These are phyloP conservation scores for Narthecium ossifragum DNA, from an alignment of 106 monocot species.

Conservation along the genomic window DNA sequence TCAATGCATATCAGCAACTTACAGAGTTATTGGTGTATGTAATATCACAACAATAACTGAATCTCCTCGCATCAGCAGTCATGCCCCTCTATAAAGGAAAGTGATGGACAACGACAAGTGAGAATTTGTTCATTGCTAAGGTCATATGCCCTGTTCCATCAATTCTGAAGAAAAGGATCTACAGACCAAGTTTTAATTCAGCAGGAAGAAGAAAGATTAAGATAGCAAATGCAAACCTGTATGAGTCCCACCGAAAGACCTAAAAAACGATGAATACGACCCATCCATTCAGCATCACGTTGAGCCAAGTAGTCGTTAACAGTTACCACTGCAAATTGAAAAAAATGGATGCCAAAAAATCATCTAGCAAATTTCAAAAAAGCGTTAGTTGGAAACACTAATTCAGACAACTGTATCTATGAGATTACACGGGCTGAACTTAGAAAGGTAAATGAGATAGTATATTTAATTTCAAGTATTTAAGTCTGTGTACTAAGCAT, in stretches of 20 bases:
- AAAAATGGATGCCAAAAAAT: neutral
- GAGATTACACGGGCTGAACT: no score
- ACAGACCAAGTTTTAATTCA: neutral
- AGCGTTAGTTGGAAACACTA: no score
- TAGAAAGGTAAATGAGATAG: no score
- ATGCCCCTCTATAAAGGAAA: conserved; percentile 67
- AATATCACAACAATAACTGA: conserved; percentile 89
- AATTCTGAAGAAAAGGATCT: neutral
- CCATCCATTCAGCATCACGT: conserved; percentile 99
- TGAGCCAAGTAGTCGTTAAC: conserved; percentile 99
- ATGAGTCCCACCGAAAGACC: conserved; percentile 97
- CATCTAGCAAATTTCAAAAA: no score
- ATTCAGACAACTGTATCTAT: no score
- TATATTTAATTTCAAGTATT: no score
- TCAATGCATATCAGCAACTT: conserved; percentile 15
- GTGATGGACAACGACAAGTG: conserved; percentile 1
- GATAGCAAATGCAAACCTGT: conserved; percentile 43
- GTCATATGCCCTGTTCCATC: neutral
- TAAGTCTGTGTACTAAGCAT: no score
- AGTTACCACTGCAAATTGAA: conserved; percentile 74
- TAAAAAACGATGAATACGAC: conserved; percentile 92
- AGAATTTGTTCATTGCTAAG: neutral
- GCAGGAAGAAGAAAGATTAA: neutral
- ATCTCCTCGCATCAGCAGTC: conserved; percentile 67
- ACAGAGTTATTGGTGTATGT: conserved; percentile 98